A percentile compares a stretch with the other conserved stretches of the same genome.
Conservation (phyloP, 306 rosid species). For the Dalbergia oliveri region DNA sequence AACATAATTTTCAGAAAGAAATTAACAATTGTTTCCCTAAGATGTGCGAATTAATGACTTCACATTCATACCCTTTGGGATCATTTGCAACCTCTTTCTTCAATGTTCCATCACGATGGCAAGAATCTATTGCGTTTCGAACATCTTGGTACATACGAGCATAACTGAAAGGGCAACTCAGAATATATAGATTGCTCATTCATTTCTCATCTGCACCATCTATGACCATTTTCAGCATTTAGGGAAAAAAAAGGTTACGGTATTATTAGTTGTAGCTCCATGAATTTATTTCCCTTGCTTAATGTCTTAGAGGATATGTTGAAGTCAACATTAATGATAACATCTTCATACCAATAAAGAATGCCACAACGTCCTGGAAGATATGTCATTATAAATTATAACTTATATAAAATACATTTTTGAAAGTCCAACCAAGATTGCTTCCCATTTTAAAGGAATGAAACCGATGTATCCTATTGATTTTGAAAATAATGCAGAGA, state of each 20-base stretch:
- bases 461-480: constrained; percentile 9
- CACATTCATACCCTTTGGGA: constrained; percentile 73
- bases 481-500: too few relatives aligned
- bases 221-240: not conserved
- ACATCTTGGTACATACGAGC: constrained; percentile 93
- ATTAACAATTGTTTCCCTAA: not conserved
- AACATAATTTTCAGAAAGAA: constrained; percentile 34
- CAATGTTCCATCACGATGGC: constrained; percentile 98
- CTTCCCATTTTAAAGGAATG: not conserved
- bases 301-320: not conserved
- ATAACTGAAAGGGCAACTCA: constrained; percentile 62
- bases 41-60: not conserved
- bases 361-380: not conserved
- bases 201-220: not conserved
- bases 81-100: constrained; percentile 96
- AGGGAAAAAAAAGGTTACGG: not conserved
- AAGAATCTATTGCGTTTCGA: constrained; percentile 96
- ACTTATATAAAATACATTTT: not conserved
- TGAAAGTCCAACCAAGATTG: not conserved
- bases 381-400: constrained; percentile 4
- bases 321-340: constrained; percentile 4
- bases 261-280: too few relatives aligned
- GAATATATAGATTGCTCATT: not conserved
- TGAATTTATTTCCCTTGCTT: constrained; percentile 19
- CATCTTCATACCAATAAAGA: not conserved